These are phyloP conservation scores for Sanghuangporus sanghuang DNA, from an alignment of 1,284 basidiomycete species.

Conservation along the genomic window DNA sequence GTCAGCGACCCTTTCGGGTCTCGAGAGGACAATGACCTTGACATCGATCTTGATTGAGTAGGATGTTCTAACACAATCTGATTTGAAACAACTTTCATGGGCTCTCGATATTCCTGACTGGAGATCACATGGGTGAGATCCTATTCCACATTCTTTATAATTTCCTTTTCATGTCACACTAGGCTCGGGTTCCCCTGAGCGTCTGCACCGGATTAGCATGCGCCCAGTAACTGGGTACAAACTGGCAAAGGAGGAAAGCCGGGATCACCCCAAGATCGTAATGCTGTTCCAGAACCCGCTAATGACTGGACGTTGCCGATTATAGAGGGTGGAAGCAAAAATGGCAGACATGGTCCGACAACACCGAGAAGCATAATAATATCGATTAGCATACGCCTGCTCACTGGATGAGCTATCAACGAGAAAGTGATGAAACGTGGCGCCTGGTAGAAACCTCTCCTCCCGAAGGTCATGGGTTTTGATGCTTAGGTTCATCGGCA, in stretches of 20 bases:
- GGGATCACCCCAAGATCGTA: not conserved
- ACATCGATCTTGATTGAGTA: no score
- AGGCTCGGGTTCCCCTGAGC: not conserved
- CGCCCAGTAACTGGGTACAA: constrained; percentile 9
- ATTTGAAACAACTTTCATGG: not conserved
- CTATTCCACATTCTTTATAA: not conserved
- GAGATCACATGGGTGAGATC: not conserved
- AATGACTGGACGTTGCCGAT: not conserved
- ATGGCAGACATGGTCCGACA: not conserved
- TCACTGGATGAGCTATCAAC: not conserved
- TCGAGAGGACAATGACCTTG: no score
- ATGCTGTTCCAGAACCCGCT: not conserved
- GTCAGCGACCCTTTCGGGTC: no score
- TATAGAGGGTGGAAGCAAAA: not conserved
- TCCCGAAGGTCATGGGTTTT: not conserved
- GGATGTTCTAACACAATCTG: no score
- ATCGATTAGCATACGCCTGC: constrained; percentile 10
- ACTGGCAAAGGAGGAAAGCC: constrained; percentile 7
- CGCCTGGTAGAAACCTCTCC: no score
- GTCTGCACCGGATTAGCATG: constrained; percentile 16
- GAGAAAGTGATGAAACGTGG: no score
- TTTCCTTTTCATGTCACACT: not conserved
- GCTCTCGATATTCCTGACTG: not conserved
- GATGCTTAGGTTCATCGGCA: not conserved
- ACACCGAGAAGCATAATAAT: not conserved